phyloP scores from a whole-genome alignment of 345 rosid genomes.

The Moricandia arvensis region DNA sequence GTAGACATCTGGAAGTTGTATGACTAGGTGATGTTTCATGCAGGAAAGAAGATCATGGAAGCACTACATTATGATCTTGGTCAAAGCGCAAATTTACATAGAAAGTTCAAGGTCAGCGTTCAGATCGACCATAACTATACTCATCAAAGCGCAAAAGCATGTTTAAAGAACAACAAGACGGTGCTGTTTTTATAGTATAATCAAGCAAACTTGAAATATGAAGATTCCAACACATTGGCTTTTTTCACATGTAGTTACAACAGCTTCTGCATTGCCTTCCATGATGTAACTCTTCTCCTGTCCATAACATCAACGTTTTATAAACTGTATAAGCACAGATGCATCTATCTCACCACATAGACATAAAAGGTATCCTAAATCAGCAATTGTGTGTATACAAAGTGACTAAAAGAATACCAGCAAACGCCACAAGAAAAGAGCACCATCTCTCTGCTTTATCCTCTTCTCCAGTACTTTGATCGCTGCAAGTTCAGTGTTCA shows the following conservation, averaged over 20 bases:
- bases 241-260: slow-evolving; percentile 41
- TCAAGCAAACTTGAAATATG: slow-evolving; percentile 41
- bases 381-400: neutral
- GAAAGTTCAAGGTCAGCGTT: slow-evolving; percentile 7
- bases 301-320: neutral
- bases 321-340: neutral
- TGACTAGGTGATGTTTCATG: neutral
- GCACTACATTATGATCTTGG: neutral
- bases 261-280: slow-evolving; percentile 48
- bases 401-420: slow-evolving; percentile 40
- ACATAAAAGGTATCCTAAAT: neutral
- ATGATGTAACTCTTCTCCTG: slow-evolving; percentile 66
- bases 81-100: slow-evolving; percentile 10
- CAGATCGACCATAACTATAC: slow-evolving; percentile 15
- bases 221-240: slow-evolving; percentile 55
- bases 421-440: slow-evolving; percentile 72
- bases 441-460: slow-evolving; percentile 61
- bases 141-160: neutral
- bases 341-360: neutral
- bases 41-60: neutral
- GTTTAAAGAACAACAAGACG: neutral
- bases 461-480: slow-evolving; percentile 46
- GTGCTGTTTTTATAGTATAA: neutral
- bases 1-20: neutral
- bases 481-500: slow-evolving; percentile 36